These are phyloP conservation scores for Wallacemonas collosoma DNA, from an alignment of 208 protist species.

Conservation along the genomic window DNA sequence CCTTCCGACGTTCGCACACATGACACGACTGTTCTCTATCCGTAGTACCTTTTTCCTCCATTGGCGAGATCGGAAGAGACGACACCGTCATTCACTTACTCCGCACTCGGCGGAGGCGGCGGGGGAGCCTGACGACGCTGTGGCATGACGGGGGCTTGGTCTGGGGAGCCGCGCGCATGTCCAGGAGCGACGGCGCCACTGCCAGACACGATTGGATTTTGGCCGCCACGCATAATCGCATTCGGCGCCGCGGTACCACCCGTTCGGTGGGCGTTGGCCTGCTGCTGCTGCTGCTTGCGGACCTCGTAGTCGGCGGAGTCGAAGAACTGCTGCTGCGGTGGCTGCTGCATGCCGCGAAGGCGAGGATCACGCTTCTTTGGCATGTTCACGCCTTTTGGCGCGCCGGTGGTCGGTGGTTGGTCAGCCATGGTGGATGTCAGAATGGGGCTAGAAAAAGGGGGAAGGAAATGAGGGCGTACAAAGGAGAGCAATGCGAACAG, in stretches of 20 bases:
- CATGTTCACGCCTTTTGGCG: constrained; percentile 81
- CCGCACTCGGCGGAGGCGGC: too few relatives aligned
- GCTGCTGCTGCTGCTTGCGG: constrained; percentile 57
- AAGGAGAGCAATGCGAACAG: constrained; percentile 9
- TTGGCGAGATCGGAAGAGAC: too few relatives aligned
- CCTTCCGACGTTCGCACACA: too few relatives aligned
- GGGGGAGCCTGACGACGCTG: constrained; percentile 14
- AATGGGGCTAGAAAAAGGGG: constrained; percentile 16
- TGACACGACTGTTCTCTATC: too few relatives aligned
- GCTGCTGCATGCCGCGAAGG: constrained; percentile 73
- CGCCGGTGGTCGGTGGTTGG: constrained; percentile 1
- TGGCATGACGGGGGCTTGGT: constrained; percentile 9
- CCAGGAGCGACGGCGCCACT: constrained; percentile 7
- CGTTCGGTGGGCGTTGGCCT: constrained; percentile 10
- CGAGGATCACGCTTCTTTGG: constrained; percentile 87
- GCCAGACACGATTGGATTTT: background rate
- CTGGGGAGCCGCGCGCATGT: constrained; percentile 11
- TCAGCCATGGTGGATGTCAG: constrained; percentile 18
- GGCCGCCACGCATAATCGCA: constrained; percentile 3
- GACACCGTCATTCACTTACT: too few relatives aligned
- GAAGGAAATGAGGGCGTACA: constrained; percentile 2
- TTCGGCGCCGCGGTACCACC: background rate
- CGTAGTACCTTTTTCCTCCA: too few relatives aligned
- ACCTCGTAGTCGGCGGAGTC: constrained; percentile 91
- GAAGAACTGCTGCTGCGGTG: constrained; percentile 79